A percentile compares a stretch with the other conserved stretches of the same genome.
Evolutionary conservation across 306 rosid genomes (phyloP).

Genomic region (Cucumis cinereus): DNA sequence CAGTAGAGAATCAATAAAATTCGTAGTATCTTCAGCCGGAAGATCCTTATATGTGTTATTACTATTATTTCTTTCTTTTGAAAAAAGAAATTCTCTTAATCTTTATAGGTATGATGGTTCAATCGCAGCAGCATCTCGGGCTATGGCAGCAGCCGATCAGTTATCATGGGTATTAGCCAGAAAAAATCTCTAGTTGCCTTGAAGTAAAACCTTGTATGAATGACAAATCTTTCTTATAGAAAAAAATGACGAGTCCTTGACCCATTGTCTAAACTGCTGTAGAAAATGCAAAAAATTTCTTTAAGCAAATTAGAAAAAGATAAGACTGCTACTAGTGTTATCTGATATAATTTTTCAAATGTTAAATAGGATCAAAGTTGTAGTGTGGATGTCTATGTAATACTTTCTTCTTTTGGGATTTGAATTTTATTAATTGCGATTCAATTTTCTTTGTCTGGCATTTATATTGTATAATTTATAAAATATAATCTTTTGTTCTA

Average conservation of each 20-base stretch:
- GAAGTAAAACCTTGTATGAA: background rate
- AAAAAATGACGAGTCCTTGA: background rate
- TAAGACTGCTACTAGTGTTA: background rate
- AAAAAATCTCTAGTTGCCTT: slow-evolving; percentile 32
- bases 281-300: background rate
- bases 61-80: background rate
- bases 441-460: background rate
- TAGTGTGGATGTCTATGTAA: background rate
- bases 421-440: background rate
- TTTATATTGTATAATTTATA: background rate
- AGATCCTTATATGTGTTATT: background rate
- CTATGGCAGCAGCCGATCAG: slow-evolving; percentile 84
- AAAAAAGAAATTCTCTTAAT: background rate
- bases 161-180: slow-evolving; percentile 58
- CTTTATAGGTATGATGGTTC: slow-evolving; percentile 73
- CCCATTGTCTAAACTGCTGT: background rate
- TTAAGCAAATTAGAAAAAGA: background rate
- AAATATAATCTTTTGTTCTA: background rate
- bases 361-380: background rate
- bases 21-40: background rate
- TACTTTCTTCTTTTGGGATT: background rate
- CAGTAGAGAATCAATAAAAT: background rate
- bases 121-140: slow-evolving; percentile 85
- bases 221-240: background rate
- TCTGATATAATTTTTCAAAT: background rate